phyloP scores from a whole-genome alignment of 495 filamentous ascomycete genomes.

The Lasiosphaeria miniovina region DNA sequence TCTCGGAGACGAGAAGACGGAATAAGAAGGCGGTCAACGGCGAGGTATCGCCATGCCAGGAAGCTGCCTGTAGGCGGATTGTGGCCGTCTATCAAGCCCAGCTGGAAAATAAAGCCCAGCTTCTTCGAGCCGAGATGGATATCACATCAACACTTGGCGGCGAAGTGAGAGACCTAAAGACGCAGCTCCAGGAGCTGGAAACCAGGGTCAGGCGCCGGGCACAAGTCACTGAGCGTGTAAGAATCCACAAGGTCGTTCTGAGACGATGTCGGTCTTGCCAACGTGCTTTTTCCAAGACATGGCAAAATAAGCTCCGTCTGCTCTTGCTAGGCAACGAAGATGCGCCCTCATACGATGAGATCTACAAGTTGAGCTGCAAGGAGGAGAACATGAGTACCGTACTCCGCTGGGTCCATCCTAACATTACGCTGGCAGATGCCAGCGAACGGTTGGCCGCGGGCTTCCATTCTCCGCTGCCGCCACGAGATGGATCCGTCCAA shows the following conservation, averaged over 20 bases:
- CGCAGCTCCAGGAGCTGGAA: not conserved
- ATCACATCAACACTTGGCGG: not conserved
- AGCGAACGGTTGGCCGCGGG: no score
- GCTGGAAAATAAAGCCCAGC: no score
- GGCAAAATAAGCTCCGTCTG: conserved; percentile 1
- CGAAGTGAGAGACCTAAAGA: not conserved
- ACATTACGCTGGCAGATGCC: conserved; percentile 17
- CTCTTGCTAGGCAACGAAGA: not conserved
- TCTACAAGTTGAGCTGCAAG: conserved; percentile 24
- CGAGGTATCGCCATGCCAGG: no score
- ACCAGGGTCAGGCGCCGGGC: not conserved
- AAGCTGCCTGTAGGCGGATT: no score
- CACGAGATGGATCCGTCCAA: no score
- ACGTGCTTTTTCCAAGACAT: not conserved
- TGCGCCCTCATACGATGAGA: not conserved
- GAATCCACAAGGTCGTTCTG: not conserved
- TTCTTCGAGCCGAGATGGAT: no score
- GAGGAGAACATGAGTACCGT: conserved; percentile 37
- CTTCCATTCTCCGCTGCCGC: no score
- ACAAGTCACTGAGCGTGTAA: not conserved
- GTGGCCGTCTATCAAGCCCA: no score
- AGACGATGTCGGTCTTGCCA: not conserved
- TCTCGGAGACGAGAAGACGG: no score
- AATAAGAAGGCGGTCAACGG: no score
- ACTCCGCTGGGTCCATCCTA: conserved; percentile 24